A percentile compares a stretch with the other conserved stretches of the same genome.
These are phyloP conservation scores for Neurospora pannonica DNA, from an alignment of 495 filamentous ascomycete species.

Conservation along the genomic window DNA sequence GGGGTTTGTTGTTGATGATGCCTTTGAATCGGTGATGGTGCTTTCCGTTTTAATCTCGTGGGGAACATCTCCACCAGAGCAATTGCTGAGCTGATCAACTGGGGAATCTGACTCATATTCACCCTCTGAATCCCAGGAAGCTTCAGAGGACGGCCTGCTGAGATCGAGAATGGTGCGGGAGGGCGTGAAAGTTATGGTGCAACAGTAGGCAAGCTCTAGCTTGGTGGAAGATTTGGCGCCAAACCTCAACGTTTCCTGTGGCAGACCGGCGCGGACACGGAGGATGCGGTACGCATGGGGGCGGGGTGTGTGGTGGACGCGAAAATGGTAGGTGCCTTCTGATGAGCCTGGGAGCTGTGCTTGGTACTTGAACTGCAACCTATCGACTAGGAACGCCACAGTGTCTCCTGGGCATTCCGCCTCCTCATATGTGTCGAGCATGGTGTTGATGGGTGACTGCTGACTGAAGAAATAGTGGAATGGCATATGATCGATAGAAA, in stretches of 20 bases:
- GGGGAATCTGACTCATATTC: too few relatives aligned
- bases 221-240: neutral
- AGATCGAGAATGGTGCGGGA: too few relatives aligned
- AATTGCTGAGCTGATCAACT: neutral
- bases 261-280: neutral
- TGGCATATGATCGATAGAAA: neutral
- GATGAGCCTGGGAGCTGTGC: neutral
- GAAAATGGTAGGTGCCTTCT: neutral
- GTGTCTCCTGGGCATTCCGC: neutral
- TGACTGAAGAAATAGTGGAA: neutral
- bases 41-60: neutral
- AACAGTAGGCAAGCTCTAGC: neutral
- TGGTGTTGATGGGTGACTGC: neutral
- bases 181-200: neutral
- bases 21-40: neutral
- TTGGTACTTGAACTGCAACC: neutral
- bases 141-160: too few relatives aligned
- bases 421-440: neutral
- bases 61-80: neutral
- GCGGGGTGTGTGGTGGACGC: neutral
- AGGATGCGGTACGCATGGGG: neutral
- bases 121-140: too few relatives aligned
- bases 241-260: neutral
- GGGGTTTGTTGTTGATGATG: constrained; percentile 12
- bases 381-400: neutral